Base-by-base conservation (phyloP, 2,329 filamentous ascomycete species). In the Apiospora hydei region DNA sequence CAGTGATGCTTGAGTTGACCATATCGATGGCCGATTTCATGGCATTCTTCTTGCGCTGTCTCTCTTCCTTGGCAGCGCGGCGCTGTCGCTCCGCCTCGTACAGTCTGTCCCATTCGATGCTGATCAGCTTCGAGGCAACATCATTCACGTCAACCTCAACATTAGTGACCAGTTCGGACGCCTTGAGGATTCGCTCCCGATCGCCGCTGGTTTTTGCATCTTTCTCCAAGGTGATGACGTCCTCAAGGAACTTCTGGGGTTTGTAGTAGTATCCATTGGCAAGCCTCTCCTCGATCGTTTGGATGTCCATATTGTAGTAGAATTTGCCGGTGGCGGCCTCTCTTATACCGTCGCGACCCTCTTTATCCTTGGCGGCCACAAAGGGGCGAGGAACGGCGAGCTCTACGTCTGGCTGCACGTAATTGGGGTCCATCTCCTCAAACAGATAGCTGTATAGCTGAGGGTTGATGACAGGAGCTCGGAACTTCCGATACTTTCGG, bases 221-320 rank as follows among this genome's bases (percentile, higher is more conserved):
- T 80, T 94, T 96, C 30, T 92, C 92, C 6, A 99, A 85, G 47
- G 92, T 90, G 80, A 92, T 94, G 77, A 98, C 94, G 80, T 99
- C 96, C 53, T 91, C 91, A 69, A 97, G 83, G 79, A 98, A 99
- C 80, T 98, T 96, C 77, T 92, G 92, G 0, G 95, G 94, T 14
- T 95, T 91, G 77, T 95, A 94, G 82, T 99, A 99, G 83, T 94
- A 99, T 6, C 96, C 96, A 80, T 99, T 98, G 5, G 95, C 97
- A 46, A 99, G 86, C n/a, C 96, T 92, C 80, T 98, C 95, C 84
- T 99, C 96, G 70, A 99, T 98, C 0, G 93, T 96, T 4, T 92
- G 92, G 14, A 96, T 93, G 43, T 75, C 95, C 66, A 99, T 86
- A 77, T 99, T 99, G 85, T 98, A 98, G 81, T 92, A 98, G 81